A percentile compares a stretch with the other conserved stretches of the same genome.
Conservation (phyloP, 1,284 basidiomycete genomes). For the Irpex sp. region DNA sequence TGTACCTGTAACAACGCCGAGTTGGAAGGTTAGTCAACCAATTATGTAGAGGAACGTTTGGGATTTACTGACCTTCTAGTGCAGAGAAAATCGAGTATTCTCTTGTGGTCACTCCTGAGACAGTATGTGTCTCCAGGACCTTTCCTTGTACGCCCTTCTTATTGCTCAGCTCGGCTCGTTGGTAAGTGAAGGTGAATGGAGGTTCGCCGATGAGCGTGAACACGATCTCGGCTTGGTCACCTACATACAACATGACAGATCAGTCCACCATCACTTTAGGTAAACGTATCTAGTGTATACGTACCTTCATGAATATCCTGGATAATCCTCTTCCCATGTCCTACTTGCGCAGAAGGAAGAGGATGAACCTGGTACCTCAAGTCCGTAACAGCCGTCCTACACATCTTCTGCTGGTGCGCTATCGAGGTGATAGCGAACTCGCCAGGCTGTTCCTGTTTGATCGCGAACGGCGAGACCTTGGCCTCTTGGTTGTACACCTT, state of each 20-base stretch:
- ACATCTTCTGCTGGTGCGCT: constrained; percentile 87
- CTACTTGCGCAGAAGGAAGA: constrained; percentile 83
- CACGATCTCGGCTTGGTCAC: constrained; percentile 88
- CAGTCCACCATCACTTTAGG: neutral
- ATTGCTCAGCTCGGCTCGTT: constrained; percentile 64
- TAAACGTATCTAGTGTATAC: constrained; percentile 5
- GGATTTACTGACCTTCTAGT: constrained; percentile 63
- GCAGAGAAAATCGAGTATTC: constrained; percentile 88
- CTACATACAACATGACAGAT: constrained; percentile 29
- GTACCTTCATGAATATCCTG: constrained; percentile 86
- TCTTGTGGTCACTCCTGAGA: constrained; percentile 71
- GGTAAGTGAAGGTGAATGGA: constrained; percentile 94
- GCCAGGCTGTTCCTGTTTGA: constrained; percentile 78
- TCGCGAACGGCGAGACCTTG: constrained; percentile 75
- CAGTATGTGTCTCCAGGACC: constrained; percentile 84
- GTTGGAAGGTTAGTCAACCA: constrained; percentile 12
- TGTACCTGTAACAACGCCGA: constrained; percentile 49
- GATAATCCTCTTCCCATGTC: constrained; percentile 74
- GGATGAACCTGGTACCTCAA: constrained; percentile 76
- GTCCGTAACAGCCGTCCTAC: constrained; percentile 76
- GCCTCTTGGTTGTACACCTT: constrained; percentile 73
- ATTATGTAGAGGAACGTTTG: neutral
- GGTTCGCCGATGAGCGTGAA: constrained; percentile 88
- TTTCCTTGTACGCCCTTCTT: constrained; percentile 65
- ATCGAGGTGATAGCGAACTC: constrained; percentile 81